Percentiles rank a stretch among this genome's conserved stretches.
These are phyloP conservation scores for Cyclaneusma minus DNA, from an alignment of 2,329 filamentous ascomycete genomes.

Conservation along the genomic window DNA sequence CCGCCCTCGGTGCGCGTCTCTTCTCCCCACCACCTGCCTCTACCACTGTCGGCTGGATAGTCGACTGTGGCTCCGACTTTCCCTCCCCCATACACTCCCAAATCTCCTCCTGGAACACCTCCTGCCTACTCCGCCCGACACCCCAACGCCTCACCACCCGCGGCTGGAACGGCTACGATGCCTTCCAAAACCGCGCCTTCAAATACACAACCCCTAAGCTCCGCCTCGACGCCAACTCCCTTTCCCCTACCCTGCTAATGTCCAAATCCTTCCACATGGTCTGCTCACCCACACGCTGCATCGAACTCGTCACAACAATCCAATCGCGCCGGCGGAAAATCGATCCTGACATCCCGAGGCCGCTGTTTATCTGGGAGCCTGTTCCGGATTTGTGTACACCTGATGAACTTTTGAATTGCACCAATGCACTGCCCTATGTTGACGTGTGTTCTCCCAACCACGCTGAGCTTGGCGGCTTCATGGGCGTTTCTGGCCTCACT, in stretches of 20 bases:
- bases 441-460: conserved; percentile 70
- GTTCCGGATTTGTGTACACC: conserved; percentile 77
- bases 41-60: conserved; percentile 67
- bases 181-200: conserved; percentile 58
- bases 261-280: conserved; percentile 77
- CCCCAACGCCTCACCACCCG: conserved; percentile 62
- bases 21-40: conserved; percentile 56
- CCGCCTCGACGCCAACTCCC: conserved; percentile 57
- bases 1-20: conserved; percentile 75
- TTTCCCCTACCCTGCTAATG: conserved; percentile 49
- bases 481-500: conserved; percentile 32
- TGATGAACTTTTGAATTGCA: conserved; percentile 47
- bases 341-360: conserved; percentile 26
- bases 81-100: conserved; percentile 45
- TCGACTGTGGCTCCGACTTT: conserved; percentile 83
- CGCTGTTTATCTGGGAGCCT: conserved; percentile 87
- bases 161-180: conserved; percentile 82
- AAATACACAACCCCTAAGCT: conserved; percentile 78
- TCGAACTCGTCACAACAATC: conserved; percentile 61
- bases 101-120: conserved; percentile 64
- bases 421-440: conserved; percentile 43
- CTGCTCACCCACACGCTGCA: conserved; percentile 64
- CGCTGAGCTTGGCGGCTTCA: conserved; percentile 73
- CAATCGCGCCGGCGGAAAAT: conserved; percentile 35
- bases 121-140: conserved; percentile 52